A percentile compares a stretch with the other conserved stretches of the same genome.
Evolutionary conservation across 2,329 filamentous ascomycete genomes (phyloP).

Genomic region (Thielaviopsis cerberus): DNA sequence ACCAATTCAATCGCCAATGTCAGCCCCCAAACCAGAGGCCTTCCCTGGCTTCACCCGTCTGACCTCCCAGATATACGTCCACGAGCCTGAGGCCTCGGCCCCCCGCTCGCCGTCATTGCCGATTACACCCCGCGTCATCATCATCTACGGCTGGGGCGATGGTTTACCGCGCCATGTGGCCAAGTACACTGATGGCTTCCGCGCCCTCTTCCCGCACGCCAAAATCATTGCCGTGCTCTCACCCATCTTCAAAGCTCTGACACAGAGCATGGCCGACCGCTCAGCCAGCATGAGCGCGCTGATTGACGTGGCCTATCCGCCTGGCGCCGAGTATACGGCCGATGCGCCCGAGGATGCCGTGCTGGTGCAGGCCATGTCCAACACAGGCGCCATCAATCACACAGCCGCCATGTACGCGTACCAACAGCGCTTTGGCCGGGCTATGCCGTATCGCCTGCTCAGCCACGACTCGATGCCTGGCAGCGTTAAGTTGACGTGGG

Average conservation of each 20-base stretch:
- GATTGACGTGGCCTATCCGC: constrained; percentile 21
- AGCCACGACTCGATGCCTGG: constrained; percentile 37
- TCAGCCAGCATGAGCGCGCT: constrained; percentile 28
- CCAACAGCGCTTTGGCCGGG: constrained; percentile 19
- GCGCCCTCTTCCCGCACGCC: constrained; percentile 29
- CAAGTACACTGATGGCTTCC: constrained; percentile 37
- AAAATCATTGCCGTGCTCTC: constrained; percentile 33
- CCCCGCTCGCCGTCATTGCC: constrained; percentile 12
- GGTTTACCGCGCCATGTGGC: constrained; percentile 33
- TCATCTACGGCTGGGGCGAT: constrained; percentile 41
- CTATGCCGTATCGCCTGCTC: constrained; percentile 29
- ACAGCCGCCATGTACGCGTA: constrained; percentile 31
- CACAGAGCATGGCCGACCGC: constrained; percentile 25
- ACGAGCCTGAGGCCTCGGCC: constrained; percentile 17
- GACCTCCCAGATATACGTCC: constrained; percentile 29
- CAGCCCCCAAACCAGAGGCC: constrained; percentile 12
- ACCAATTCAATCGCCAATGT: background rate
- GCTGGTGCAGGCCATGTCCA: constrained; percentile 37
- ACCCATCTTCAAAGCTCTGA: constrained; percentile 25
- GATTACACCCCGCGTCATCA: constrained; percentile 25
- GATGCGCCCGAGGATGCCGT: constrained; percentile 19
- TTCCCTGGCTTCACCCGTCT: constrained; percentile 29
- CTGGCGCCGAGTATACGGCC: constrained; percentile 10
- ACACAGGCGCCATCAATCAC: constrained; percentile 36
- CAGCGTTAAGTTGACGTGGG: constrained; percentile 22